These are phyloP conservation scores for Aspergillus amoenus DNA, from an alignment of 2,329 filamentous ascomycete genomes.

Conservation along the genomic window DNA sequence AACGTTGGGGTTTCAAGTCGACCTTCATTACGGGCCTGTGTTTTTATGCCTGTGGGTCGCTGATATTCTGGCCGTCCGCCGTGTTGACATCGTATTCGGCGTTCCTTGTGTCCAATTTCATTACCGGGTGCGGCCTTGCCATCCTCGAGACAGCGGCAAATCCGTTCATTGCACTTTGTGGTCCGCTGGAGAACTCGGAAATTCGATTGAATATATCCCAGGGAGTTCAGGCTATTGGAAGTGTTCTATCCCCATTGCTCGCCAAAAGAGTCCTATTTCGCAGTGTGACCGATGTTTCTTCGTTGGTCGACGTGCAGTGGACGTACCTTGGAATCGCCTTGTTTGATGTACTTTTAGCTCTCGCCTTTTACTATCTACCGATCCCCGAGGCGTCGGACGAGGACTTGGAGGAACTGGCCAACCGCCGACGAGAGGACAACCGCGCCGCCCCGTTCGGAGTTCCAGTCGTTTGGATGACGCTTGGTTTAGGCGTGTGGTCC, in stretches of 20 bases:
- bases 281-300: slow-evolving; percentile 47
- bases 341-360: slow-evolving; percentile 58
- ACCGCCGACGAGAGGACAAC: slow-evolving; percentile 52
- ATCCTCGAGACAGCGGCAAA: slow-evolving; percentile 62
- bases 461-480: slow-evolving; percentile 56
- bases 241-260: slow-evolving; percentile 58
- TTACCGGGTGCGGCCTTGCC: slow-evolving; percentile 60
- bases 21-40: slow-evolving; percentile 61
- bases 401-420: slow-evolving; percentile 57
- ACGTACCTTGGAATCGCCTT: slow-evolving; percentile 63
- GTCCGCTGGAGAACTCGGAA: slow-evolving; percentile 60
- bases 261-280: slow-evolving; percentile 60
- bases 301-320: slow-evolving; percentile 63
- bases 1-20: slow-evolving; percentile 61
- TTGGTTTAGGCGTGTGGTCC: slow-evolving; percentile 54
- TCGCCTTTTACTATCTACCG: slow-evolving; percentile 61
- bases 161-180: slow-evolving; percentile 62
- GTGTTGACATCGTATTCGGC: slow-evolving; percentile 61
- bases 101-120: slow-evolving; percentile 62
- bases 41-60: slow-evolving; percentile 62
- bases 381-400: slow-evolving; percentile 62
- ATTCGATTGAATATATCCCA: slow-evolving; percentile 61
- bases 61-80: slow-evolving; percentile 66
- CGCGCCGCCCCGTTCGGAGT: slow-evolving; percentile 45
- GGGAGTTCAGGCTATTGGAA: slow-evolving; percentile 61